Evolutionary conservation across 495 filamentous ascomycete genomes (phyloP).

Genomic region (Penicillium turbatum): DNA sequence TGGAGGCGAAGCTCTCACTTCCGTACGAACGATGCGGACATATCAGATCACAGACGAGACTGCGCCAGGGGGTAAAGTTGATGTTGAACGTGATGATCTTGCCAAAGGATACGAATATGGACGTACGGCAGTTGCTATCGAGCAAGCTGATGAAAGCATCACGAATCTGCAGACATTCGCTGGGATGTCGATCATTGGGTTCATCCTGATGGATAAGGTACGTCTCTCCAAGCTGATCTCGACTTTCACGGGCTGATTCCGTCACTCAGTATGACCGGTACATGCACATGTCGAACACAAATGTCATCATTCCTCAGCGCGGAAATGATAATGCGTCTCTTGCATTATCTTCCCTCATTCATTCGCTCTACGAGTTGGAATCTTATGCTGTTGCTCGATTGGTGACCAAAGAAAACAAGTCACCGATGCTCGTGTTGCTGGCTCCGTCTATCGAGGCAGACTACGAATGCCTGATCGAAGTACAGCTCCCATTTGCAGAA

Average conservation of each 20-base stretch:
- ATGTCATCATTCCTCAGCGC: slow-evolving; percentile 67
- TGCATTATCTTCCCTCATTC: slow-evolving; percentile 84
- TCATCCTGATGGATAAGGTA: slow-evolving; percentile 72
- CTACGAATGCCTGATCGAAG: slow-evolving; percentile 84
- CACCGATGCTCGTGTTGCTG: slow-evolving; percentile 74
- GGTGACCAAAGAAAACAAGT: slow-evolving; percentile 73
- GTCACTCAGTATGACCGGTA: slow-evolving; percentile 70
- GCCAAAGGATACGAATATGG: slow-evolving; percentile 95
- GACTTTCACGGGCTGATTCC: slow-evolving; percentile 10
- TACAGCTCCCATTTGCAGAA: slow-evolving; percentile 91
- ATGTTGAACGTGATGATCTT: slow-evolving; percentile 78
- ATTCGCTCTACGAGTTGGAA: slow-evolving; percentile 79
- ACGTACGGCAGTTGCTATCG: slow-evolving; percentile 84
- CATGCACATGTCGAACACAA: slow-evolving; percentile 73
- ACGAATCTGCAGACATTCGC: slow-evolving; percentile 74
- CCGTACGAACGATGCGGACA: slow-evolving; percentile 64
- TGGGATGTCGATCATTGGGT: slow-evolving; percentile 78
- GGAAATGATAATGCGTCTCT: slow-evolving; percentile 71
- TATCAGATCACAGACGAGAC: slow-evolving; percentile 76
- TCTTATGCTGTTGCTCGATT: slow-evolving; percentile 84
- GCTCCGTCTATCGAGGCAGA: slow-evolving; percentile 76
- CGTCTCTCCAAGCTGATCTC: slow-evolving; percentile 1
- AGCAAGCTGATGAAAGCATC: slow-evolving; percentile 73
- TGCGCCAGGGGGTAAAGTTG: slow-evolving; percentile 73
- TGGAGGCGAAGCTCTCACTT: slow-evolving; percentile 46